These are phyloP conservation scores for Parastagonospora avenae DNA, from an alignment of 2,329 filamentous ascomycete genomes.

Conservation along the genomic window DNA sequence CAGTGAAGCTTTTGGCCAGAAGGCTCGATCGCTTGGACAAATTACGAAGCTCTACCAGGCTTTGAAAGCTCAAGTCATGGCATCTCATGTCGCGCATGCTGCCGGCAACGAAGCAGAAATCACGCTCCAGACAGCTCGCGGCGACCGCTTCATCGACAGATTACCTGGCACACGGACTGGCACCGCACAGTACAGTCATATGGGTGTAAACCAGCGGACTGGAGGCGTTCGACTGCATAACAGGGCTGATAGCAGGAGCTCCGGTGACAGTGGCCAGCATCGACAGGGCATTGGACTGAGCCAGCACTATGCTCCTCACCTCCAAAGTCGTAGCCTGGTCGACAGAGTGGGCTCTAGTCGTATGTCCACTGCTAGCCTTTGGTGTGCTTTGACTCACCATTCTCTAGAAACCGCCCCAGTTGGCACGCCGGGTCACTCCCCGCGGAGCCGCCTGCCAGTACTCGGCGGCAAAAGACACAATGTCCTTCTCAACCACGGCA, in stretches of 20 bases:
- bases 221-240: conserved; percentile 20
- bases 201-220: conserved; percentile 17
- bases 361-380: conserved; percentile 16
- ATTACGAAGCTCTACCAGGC: conserved; percentile 66
- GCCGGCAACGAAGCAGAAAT: conserved; percentile 55
- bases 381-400: conserved; percentile 6
- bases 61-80: conserved; percentile 61
- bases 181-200: conserved; percentile 27
- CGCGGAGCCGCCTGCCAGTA: conserved; percentile 36
- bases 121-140: conserved; percentile 31
- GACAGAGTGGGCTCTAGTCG: conserved; percentile 22
- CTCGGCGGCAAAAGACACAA: conserved; percentile 34
- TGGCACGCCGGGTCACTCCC: conserved; percentile 35
- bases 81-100: conserved; percentile 59
- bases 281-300: conserved; percentile 22
- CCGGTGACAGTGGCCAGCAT: conserved; percentile 31
- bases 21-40: conserved; percentile 70
- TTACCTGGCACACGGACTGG: conserved; percentile 37
- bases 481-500: conserved; percentile 19
- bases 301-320: conserved; percentile 24
- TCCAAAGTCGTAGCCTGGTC: conserved; percentile 22
- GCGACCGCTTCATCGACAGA: conserved; percentile 37
- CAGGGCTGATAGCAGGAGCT: conserved; percentile 29
- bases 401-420: conserved; percentile 28
- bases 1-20: conserved; percentile 68